Percentiles rank a stretch among this genome's conserved stretches.
These are phyloP conservation scores for Hymenoscyphus fraxineus DNA, from an alignment of 2,329 filamentous ascomycete species.

Conservation along the genomic window DNA sequence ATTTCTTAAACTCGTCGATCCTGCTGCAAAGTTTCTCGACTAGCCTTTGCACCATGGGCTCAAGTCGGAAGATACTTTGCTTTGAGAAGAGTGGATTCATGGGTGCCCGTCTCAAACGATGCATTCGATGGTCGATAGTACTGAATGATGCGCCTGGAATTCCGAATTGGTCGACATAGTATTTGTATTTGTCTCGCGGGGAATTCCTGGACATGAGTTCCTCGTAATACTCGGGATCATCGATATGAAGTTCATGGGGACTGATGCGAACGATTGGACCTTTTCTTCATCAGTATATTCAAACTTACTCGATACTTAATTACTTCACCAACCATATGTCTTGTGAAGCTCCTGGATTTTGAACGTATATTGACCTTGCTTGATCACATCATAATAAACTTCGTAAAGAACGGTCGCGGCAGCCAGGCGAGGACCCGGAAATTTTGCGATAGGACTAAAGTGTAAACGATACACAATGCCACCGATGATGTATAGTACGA, in stretches of 20 bases:
- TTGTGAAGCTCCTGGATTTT: slow-evolving; percentile 20
- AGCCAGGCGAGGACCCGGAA: slow-evolving; percentile 34
- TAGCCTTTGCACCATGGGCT: slow-evolving; percentile 22
- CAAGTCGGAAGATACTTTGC: slow-evolving; percentile 17
- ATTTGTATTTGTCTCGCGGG: slow-evolving; percentile 11
- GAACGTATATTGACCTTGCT: slow-evolving; percentile 20
- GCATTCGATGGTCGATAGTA: slow-evolving; percentile 23
- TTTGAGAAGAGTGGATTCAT: slow-evolving; percentile 30
- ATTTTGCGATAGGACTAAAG: slow-evolving; percentile 17
- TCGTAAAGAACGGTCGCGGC: slow-evolving; percentile 30
- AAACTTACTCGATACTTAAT: not conserved
- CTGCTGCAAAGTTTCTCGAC: slow-evolving; percentile 23
- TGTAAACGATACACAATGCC: slow-evolving; percentile 11
- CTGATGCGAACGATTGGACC: slow-evolving; percentile 15
- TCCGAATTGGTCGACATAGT: slow-evolving; percentile 11
- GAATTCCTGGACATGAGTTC: slow-evolving; percentile 6
- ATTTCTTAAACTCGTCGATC: slow-evolving; percentile 20
- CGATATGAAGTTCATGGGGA: slow-evolving; percentile 13
- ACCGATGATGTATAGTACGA: slow-evolving; percentile 1
- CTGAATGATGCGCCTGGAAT: slow-evolving; percentile 16
- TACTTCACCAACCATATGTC: slow-evolving; percentile 16
- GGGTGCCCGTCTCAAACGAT: slow-evolving; percentile 23
- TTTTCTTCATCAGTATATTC: not conserved
- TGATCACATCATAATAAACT: slow-evolving; percentile 26
- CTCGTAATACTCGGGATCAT: slow-evolving; percentile 12